Evolutionary conservation across 2,329 filamentous ascomycete species (phyloP), one percentile per base, ranked within the genome.

Genomic region (Aspergillus ibericus): DNA sequence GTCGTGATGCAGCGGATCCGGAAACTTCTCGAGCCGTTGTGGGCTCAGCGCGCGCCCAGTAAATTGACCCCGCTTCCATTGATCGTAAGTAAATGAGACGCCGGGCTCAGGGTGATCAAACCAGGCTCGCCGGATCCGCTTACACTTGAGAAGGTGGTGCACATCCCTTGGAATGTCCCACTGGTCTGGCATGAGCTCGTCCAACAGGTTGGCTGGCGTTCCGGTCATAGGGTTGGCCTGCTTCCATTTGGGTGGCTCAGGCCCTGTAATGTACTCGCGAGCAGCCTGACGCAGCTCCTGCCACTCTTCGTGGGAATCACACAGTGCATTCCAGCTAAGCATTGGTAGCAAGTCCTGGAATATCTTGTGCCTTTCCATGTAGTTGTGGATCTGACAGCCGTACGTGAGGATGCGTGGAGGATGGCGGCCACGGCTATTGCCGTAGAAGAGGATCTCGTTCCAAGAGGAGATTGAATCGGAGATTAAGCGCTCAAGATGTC

Each of bases 371-470:
- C 29, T 20, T 47, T 12, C 22, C 22, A 7, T 8, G 22, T 27
- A 29, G 25, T 55, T 16, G 18, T 55, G 35, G 20, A 54, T 15
- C 42, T 54, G 9, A 12, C 50, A 58, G 3, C 51, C 56, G 49
- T 55, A 58, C 10, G 56, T 55, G 7, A 58, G 18, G 35, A 58
- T 55, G 8, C 56, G 56, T 42, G 51, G 56, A 13, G 56, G 51
- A 16, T 15, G 42, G 16, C 44, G 32, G 8, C 56, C 51, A 46
- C 22, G 46, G 12, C 51, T 51, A 16, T 47, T 29, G 5, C 56
- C 18, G 32, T 55, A 44, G 35, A 58, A 58, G 2, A 58, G 8
- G n/a, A 58, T 54, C 3, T 58, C 56, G 25, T 58, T 55, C 56
- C 51, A 58, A 12, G 51, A 55, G 38, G 56, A 16, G 7, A 58